Base-by-base conservation (phyloP, 2,329 filamentous ascomycete species). In the Diaporthe citriasiana region DNA sequence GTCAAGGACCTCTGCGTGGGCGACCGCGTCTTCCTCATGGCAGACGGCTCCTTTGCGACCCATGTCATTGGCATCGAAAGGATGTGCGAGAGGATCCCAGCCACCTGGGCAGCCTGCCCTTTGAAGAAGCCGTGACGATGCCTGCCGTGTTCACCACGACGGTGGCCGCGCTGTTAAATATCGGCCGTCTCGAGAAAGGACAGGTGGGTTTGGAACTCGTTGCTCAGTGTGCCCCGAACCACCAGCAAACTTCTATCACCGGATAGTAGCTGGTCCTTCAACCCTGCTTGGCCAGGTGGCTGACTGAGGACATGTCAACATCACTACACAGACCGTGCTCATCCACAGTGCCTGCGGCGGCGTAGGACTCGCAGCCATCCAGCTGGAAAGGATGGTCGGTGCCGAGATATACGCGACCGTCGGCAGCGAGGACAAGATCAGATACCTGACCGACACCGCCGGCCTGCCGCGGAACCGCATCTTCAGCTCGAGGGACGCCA, bases 381-480 rank as follows among this genome's bases (percentile, higher is more conserved):
- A 66, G 33, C 53, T 75, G 1, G 59, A 59, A 3, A 19, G 27
- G 27, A 45, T 50, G 22, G 17, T 77, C 1, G 77, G 76, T 1
- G 78, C 77, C 0, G 74, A 80, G 27, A 77, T 84, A 8, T 83
- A 79, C 68, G 76, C 76, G 0, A 83, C 82, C 0, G 81, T 82
- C 10, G 76, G 78, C 12, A 78, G 76, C 15, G 30, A 75, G 10
- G 79, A 78, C n/a, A 83, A 84, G 75, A 76, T 76, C 19, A 35
- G 77, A 7, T 76, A 81, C 22, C 68, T 84, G 8, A 77, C 77
- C 35, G 55, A 55, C 5, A 55, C 25, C 8, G 69, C 72, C n/a
- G 42, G 50, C 25, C 45, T 75, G 19, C 60, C 68, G 0, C 53
- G 82, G 5, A 75, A 75, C 35, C 78, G 80, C 17, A 72, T 74